Evolutionary conservation across 1,284 basidiomycete genomes (phyloP).

Genomic region (Vanrija sp.): DNA sequence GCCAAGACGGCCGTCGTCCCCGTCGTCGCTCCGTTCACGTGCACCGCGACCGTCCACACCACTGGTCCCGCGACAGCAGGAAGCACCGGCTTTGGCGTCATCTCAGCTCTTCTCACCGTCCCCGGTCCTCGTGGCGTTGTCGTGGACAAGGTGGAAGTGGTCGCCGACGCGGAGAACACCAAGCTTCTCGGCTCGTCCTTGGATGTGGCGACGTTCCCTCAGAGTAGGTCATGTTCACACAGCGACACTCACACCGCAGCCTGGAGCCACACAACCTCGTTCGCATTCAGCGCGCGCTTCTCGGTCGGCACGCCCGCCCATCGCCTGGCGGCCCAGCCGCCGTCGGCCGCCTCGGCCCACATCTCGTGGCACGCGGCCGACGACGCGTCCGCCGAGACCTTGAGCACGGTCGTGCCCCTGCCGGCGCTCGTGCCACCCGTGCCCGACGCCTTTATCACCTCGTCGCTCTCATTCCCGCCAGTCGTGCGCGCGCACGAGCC

Average conservation of each 20-base stretch:
- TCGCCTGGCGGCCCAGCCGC: background rate
- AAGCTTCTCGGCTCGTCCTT: slow-evolving; percentile 14
- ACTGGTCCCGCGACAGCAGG: background rate
- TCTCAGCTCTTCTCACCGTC: slow-evolving; percentile 4
- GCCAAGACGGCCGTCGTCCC: slow-evolving; percentile 27
- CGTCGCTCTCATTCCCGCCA: slow-evolving; percentile 18
- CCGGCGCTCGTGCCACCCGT: slow-evolving; percentile 27
- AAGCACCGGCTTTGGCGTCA: background rate
- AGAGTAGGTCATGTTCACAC: slow-evolving; percentile 12
- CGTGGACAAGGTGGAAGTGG: background rate
- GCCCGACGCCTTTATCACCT: slow-evolving; percentile 30
- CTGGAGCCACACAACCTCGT: slow-evolving; percentile 17
- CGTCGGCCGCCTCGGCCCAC: background rate
- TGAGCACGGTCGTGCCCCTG: slow-evolving; percentile 14
- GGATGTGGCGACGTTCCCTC: slow-evolving; percentile 6
- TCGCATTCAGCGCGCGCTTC: slow-evolving; percentile 24
- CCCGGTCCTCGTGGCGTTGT: slow-evolving; percentile 2
- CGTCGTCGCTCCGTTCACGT: slow-evolving; percentile 29
- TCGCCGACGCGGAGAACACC: slow-evolving; percentile 9
- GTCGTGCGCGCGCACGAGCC: slow-evolving; percentile 22
- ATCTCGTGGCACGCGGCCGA: slow-evolving; percentile 12
- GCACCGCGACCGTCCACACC: slow-evolving; percentile 10
- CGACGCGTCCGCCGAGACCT: background rate
- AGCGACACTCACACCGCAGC: background rate
- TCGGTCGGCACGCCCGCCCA: background rate